Base-by-base conservation (phyloP, 2,329 filamentous ascomycete genomes). In the Tolypocladium endophyticum region DNA sequence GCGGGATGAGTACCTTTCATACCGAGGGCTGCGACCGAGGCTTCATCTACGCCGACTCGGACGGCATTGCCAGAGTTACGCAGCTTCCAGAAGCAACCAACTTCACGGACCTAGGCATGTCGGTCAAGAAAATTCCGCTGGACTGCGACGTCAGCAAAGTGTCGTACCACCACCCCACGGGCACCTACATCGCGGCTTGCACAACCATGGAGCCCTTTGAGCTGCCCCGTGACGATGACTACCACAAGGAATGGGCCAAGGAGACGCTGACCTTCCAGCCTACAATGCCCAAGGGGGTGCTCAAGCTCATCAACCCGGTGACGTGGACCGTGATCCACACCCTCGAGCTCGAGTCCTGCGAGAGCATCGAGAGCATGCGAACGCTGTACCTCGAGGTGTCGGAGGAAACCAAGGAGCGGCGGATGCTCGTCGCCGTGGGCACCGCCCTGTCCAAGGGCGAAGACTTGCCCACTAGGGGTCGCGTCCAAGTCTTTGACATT, bases 401-500 rank as follows among this genome's bases (percentile, higher is more conserved):
- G 0, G 94, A 99, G 73, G 86, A 87, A 39, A 97, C 92, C 0
- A 90, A 94, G 69, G 89, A 96, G 70, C 86, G 91, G 20, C 88
- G 86, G 67, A 87, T 89, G 68, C 81, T 97, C 55, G 82, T 99
- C 57, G 86, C 87, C 0, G 87, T 97, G 1, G 94, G 93, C 18
- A 96, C 93, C 0, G 88, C 91, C 1, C 82, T 94, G 33, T 83
- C 87, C n/a, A 88, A 88, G 61, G 94, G 94, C 47, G 94, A 99
- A 74, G 94, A 97, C 68, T 83, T 96, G 60, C 87, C 92, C 0
- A 88, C 92, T 0, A 86, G 89, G 54, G 94, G 94, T 2, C 84
- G 88, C 47, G 84, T 99, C 45, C 92, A 94, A 67, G 89, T 97
- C 55, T 96, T 94, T 68, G 92, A 97, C 68, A 84, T 99, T 36